These are phyloP conservation scores for Crithidia mellificae DNA, from an alignment of 208 protist genomes.

Conservation along the genomic window DNA sequence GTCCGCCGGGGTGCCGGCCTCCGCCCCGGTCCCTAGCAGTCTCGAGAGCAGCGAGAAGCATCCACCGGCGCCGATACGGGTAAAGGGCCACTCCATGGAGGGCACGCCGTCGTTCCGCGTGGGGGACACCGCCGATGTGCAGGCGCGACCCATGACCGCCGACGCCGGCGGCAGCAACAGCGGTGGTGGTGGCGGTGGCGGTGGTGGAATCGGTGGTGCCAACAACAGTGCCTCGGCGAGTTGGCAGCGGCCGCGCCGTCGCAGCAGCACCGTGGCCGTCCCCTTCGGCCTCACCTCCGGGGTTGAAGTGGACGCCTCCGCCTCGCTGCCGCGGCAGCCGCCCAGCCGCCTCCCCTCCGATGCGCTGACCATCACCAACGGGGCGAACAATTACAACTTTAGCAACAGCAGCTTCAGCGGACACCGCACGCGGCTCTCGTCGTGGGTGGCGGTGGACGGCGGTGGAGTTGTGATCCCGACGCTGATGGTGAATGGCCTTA, in stretches of 20 bases:
- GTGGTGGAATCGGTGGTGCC: background rate
- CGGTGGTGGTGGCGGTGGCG: background rate
- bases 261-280: slow-evolving; percentile 1
- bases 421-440: background rate
- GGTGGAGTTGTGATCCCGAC: background rate
- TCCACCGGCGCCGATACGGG: background rate
- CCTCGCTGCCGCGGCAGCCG: background rate
- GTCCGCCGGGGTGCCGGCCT: background rate
- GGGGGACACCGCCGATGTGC: background rate
- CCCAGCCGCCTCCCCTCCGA: background rate
- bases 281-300: background rate
- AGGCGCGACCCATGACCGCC: background rate
- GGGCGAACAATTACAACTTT: background rate
- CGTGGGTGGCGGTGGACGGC: background rate
- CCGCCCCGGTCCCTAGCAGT: no score
- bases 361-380: background rate
- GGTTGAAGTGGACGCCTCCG: background rate
- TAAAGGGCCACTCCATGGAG: background rate
- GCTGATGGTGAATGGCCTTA: background rate
- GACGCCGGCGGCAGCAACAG: background rate
- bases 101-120: background rate
- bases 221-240: background rate
- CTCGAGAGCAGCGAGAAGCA: slow-evolving; percentile 3
- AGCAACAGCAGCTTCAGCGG: slow-evolving; percentile 6
- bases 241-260: background rate